These are phyloP conservation scores for Nitzschia putrida DNA, from an alignment of 108 stramenopile genomes.

Conservation along the genomic window DNA sequence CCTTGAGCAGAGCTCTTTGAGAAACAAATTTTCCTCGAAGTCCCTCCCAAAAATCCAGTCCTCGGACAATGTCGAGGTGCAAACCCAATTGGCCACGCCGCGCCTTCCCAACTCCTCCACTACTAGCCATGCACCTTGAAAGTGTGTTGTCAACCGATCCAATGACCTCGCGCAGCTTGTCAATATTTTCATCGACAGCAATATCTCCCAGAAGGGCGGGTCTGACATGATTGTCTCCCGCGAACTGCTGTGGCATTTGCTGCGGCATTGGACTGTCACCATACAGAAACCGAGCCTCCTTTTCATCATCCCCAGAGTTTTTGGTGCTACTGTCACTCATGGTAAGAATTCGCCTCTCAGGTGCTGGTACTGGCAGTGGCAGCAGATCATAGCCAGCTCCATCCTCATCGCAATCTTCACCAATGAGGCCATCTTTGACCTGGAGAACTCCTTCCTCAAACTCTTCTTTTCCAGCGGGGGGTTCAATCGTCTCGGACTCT, in stretches of 20 bases:
- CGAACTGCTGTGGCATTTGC: constrained; percentile 3
- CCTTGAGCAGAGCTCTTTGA: constrained; percentile 72
- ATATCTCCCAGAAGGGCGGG: constrained; percentile 67
- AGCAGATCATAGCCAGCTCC: constrained; percentile 77
- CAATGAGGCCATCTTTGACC: constrained; percentile 58
- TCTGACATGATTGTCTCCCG: constrained; percentile 26
- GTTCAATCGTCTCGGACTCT: constrained; percentile 19
- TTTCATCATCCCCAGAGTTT: background rate
- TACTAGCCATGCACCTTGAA: constrained; percentile 53
- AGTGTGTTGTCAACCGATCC: constrained; percentile 69
- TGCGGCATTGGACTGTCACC: constrained; percentile 13
- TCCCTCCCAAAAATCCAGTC: constrained; percentile 82
- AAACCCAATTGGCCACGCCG: constrained; percentile 48
- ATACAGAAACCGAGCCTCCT: constrained; percentile 44
- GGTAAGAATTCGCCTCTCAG: constrained; percentile 66
- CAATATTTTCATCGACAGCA: constrained; percentile 80
- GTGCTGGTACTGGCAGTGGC: constrained; percentile 77
- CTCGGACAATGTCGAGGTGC: constrained; percentile 63
- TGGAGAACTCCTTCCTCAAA: constrained; percentile 81
- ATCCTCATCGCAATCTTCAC: constrained; percentile 38
- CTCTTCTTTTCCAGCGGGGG: constrained; percentile 9
- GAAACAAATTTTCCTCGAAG: constrained; percentile 69
- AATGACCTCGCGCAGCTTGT: constrained; percentile 78
- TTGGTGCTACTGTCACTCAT: constrained; percentile 33
- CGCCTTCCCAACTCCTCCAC: constrained; percentile 55